Evolutionary conservation across 164 flowering plant genomes (phyloP).

Genomic region (Brasenia schreberi): DNA sequence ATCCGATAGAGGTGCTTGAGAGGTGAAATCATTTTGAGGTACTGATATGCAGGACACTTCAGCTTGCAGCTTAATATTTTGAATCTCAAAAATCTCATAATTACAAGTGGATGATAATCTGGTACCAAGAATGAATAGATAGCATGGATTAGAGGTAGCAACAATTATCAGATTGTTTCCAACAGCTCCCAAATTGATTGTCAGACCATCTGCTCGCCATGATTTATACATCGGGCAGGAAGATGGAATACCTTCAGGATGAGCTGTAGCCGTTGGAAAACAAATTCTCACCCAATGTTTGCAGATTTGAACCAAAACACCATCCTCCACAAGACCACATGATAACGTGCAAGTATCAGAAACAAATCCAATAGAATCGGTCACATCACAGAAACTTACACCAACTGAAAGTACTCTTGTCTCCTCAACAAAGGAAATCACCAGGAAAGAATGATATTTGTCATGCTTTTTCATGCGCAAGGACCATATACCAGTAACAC

Average conservation of each 20-base stretch:
- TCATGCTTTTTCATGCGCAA: slow-evolving; percentile 57
- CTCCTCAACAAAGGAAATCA: slow-evolving; percentile 91
- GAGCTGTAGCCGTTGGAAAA: slow-evolving; percentile 66
- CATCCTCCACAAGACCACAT: slow-evolving; percentile 76
- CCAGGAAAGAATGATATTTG: slow-evolving; percentile 73
- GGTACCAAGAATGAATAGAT: slow-evolving; percentile 58
- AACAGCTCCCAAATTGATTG: slow-evolving; percentile 81
- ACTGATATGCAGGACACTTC: slow-evolving; percentile 87
- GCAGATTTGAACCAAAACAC: slow-evolving; percentile 71
- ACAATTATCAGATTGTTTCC: slow-evolving; percentile 52
- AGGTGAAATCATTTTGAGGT: slow-evolving; percentile 29
- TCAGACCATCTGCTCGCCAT: slow-evolving; percentile 59
- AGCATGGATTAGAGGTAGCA: slow-evolving; percentile 83
- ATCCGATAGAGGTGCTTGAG: slow-evolving; percentile 4
- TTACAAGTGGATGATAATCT: slow-evolving; percentile 33
- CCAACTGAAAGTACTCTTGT: slow-evolving; percentile 94
- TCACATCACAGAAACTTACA: slow-evolving; percentile 77
- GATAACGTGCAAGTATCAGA: slow-evolving; percentile 84
- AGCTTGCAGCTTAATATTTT: slow-evolving; percentile 46
- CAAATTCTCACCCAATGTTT: slow-evolving; percentile 66
- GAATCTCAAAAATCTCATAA: slow-evolving; percentile 71
- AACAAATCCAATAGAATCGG: slow-evolving; percentile 87
- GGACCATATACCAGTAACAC: slow-evolving; percentile 85
- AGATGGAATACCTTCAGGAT: slow-evolving; percentile 53
- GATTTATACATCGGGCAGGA: slow-evolving; percentile 58